phyloP scores from a whole-genome alignment of 768 basidiomycete species.

The Phlebiopsis flavidoalba region DNA sequence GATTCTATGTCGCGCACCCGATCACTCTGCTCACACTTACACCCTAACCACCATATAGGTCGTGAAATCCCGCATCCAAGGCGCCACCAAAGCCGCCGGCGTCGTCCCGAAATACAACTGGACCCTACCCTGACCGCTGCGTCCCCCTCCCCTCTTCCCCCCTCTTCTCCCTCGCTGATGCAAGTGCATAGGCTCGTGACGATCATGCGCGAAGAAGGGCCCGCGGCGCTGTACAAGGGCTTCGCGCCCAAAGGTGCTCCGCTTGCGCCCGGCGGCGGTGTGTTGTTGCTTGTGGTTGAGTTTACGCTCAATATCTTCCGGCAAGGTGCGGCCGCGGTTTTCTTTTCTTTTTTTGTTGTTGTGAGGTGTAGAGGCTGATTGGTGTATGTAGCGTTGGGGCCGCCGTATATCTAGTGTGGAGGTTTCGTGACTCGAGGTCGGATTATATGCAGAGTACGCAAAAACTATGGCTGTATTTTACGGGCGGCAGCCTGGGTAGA shows the following conservation, averaged over 20 bases:
- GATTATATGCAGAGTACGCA: background rate
- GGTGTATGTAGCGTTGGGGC: slow-evolving; percentile 18
- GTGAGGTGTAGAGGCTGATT: background rate
- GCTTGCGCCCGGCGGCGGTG: slow-evolving; percentile 93
- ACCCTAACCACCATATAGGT: slow-evolving; percentile 45
- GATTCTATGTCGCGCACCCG: slow-evolving; percentile 39
- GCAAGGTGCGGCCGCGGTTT: slow-evolving; percentile 39
- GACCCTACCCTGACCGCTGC: slow-evolving; percentile 81
- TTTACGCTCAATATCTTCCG: slow-evolving; percentile 77
- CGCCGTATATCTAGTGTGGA: slow-evolving; percentile 19
- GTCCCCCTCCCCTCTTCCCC: too few relatives aligned
- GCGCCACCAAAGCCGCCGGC: slow-evolving; percentile 57
- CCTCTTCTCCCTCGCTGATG: background rate
- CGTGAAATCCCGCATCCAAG: slow-evolving; percentile 94
- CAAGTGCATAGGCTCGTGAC: slow-evolving; percentile 45
- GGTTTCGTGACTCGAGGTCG: background rate
- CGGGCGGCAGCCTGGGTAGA: too few relatives aligned
- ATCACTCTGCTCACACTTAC: background rate
- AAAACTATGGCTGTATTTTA: too few relatives aligned
- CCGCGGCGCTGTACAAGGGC: slow-evolving; percentile 86
- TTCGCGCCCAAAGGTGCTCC: slow-evolving; percentile 91
- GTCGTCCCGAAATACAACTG: slow-evolving; percentile 87
- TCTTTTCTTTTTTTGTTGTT: background rate
- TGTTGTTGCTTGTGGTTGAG: slow-evolving; percentile 90
- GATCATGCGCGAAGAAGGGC: slow-evolving; percentile 84